A percentile compares a stretch with the other conserved stretches of the same genome.
Evolutionary conservation across 352 stramenopile genomes (phyloP).

Genomic region (Phytopythium aichiense): DNA sequence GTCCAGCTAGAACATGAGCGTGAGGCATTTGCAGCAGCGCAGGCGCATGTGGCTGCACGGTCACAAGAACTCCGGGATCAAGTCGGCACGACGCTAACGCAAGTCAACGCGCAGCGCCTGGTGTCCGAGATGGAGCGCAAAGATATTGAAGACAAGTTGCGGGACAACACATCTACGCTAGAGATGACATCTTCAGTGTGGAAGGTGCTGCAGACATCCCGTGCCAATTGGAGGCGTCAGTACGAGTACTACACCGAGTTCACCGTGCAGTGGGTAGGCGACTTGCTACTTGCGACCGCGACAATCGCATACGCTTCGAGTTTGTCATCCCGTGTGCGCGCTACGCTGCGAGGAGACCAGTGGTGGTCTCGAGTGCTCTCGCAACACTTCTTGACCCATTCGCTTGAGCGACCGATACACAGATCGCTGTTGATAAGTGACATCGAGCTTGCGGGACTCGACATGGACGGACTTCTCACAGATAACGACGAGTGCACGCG

Average conservation of each 20-base stretch:
- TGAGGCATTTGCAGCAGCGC: conserved; percentile 29
- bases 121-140: conserved; percentile 49
- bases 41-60: conserved; percentile 23
- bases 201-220: conserved; percentile 45
- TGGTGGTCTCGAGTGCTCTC: conserved; percentile 34
- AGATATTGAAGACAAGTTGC: conserved; percentile 39
- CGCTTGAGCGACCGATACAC: conserved; percentile 14
- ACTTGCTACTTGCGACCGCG: conserved; percentile 62
- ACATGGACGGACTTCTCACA: conserved; percentile 30
- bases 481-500: conserved; percentile 26
- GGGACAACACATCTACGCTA: conserved; percentile 48
- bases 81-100: conserved; percentile 19
- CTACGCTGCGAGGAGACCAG: conserved; percentile 11
- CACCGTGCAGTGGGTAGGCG: conserved; percentile 37
- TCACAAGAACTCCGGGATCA: conserved; percentile 40
- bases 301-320: conserved; percentile 41
- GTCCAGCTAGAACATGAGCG: conserved; percentile 46
- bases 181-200: conserved; percentile 49
- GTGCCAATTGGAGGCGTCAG: conserved; percentile 30
- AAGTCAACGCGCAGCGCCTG: conserved; percentile 32
- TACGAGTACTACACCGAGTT: conserved; percentile 44
- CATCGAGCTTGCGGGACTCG: conserved; percentile 31
- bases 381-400: conserved; percentile 29
- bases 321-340: conserved; percentile 11
- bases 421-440: conserved; percentile 34